phyloP scores from a whole-genome alignment of 768 basidiomycete species.

The Floccularia luteovirens region DNA sequence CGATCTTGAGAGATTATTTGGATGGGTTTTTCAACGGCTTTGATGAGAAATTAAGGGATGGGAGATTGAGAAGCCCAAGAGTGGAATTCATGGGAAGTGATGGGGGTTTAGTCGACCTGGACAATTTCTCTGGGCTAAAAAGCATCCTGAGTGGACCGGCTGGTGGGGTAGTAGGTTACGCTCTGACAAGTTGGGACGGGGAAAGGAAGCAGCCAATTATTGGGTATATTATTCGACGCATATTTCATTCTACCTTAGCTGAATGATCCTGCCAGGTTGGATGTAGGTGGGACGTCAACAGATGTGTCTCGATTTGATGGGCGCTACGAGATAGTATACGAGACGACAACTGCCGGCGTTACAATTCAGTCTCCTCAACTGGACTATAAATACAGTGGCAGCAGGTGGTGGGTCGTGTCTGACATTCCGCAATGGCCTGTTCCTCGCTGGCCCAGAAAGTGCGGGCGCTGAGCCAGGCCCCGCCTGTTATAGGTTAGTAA shows the following conservation, averaged over 20 bases:
- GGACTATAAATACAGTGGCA: slow-evolving; percentile 93
- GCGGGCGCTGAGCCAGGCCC: slow-evolving; percentile 94
- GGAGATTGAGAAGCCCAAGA: slow-evolving; percentile 48
- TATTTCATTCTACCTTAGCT: not conserved
- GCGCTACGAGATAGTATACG: slow-evolving; percentile 87
- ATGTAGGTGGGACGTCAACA: slow-evolving; percentile 94
- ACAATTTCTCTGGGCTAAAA: slow-evolving; percentile 89
- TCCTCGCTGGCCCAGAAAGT: slow-evolving; percentile 86
- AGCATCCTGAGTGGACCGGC: slow-evolving; percentile 92
- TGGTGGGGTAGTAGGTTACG: slow-evolving; percentile 94
- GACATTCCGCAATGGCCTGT: slow-evolving; percentile 84
- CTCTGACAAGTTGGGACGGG: slow-evolving; percentile 85
- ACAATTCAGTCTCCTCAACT: slow-evolving; percentile 90
- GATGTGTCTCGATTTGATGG: slow-evolving; percentile 94
- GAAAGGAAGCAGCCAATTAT: slow-evolving; percentile 69
- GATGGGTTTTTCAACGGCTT: slow-evolving; percentile 91
- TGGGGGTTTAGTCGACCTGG: slow-evolving; percentile 72
- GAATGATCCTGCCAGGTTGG: slow-evolving; percentile 41
- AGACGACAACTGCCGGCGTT: slow-evolving; percentile 92
- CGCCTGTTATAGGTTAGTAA: slow-evolving; percentile 71
- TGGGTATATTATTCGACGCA: slow-evolving; percentile 42
- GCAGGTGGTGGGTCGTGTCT: slow-evolving; percentile 92
- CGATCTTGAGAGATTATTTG: slow-evolving; percentile 76
- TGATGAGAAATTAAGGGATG: slow-evolving; percentile 63
- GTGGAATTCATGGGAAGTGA: slow-evolving; percentile 98